Evolutionary conservation across 192 early-diverging fungal species (phyloP).

Genomic region (Polychytrium aggregatum): DNA sequence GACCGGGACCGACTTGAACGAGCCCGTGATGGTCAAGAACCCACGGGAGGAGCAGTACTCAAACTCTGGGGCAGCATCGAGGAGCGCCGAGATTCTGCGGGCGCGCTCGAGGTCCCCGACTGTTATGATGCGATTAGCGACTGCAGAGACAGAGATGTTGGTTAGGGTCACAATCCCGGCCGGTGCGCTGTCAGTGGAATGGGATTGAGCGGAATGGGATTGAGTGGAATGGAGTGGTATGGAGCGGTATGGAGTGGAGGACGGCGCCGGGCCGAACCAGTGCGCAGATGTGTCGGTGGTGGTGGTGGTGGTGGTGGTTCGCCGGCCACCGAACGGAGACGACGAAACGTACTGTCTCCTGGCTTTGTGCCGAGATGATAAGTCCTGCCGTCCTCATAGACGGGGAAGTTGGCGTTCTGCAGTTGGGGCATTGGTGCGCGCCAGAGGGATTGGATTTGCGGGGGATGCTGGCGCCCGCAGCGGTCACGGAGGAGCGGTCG

Average conservation of each 20-base stretch:
- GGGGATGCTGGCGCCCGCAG: no score
- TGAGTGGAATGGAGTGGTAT: no score
- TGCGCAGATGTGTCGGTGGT: no score
- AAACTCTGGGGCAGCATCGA: constrained; percentile 43
- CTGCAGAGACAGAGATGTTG: constrained; percentile 10
- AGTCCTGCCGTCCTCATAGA: constrained; percentile 59
- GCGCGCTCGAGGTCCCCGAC: constrained; percentile 79
- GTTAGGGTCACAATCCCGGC: not conserved
- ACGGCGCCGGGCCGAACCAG: no score
- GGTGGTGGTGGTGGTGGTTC: not conserved
- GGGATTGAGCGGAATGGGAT: no score
- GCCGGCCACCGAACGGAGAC: not conserved
- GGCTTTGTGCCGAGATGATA: constrained; percentile 70
- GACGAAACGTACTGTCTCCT: constrained; percentile 41
- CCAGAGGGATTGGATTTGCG: no score
- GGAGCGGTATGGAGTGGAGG: no score
- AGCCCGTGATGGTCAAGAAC: constrained; percentile 77
- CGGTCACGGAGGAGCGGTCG: no score
- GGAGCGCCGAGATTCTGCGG: constrained; percentile 38
- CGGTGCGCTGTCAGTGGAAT: no score
- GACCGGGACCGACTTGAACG: constrained; percentile 61
- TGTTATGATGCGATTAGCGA: constrained; percentile 77
- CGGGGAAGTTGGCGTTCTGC: constrained; percentile 81
- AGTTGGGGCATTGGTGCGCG: no score
- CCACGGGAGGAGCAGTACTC: constrained; percentile 58